These are phyloP conservation scores for Metschnikowia baotianmanensis DNA, from an alignment of 805 yeast genomes.

Conservation along the genomic window DNA sequence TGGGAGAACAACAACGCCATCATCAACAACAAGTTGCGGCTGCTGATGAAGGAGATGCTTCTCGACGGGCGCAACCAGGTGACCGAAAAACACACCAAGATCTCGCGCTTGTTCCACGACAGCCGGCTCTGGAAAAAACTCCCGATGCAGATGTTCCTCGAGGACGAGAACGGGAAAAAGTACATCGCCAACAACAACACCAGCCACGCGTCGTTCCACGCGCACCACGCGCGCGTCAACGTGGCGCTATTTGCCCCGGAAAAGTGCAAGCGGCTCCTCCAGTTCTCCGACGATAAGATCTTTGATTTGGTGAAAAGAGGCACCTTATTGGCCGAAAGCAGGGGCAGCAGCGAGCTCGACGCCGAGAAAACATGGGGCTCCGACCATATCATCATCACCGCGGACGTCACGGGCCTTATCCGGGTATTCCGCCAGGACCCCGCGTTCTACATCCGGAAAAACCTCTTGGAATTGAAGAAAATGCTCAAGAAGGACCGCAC, in stretches of 20 bases:
- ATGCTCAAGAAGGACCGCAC: constrained; percentile 2
- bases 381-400: constrained; percentile 64
- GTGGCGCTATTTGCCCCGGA: constrained; percentile 77
- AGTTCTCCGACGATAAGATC: constrained; percentile 75
- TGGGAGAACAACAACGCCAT: constrained; percentile 59
- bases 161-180: constrained; percentile 18
- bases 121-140: constrained; percentile 28
- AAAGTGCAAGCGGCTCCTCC: constrained; percentile 59
- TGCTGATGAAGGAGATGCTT: constrained; percentile 34
- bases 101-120: constrained; percentile 28
- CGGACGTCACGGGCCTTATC: constrained; percentile 71
- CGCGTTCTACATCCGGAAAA: constrained; percentile 43
- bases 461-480: constrained; percentile 16
- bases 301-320: constrained; percentile 52
- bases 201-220: constrained; percentile 70
- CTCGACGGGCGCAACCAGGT: constrained; percentile 35
- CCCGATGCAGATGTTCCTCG: constrained; percentile 26
- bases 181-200: constrained; percentile 49
- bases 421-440: constrained; percentile 80
- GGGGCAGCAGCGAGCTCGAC: constrained; percentile 3
- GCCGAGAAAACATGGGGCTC: constrained; percentile 12
- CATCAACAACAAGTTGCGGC: constrained; percentile 38
- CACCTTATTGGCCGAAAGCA: constrained; percentile 10
- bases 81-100: constrained; percentile 30
- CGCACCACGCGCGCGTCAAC: constrained; percentile 72